Evolutionary conservation across 345 rosid species (phyloP), one percentile per base, ranked within the genome.

Genomic region (Eucalyptus pumila): DNA sequence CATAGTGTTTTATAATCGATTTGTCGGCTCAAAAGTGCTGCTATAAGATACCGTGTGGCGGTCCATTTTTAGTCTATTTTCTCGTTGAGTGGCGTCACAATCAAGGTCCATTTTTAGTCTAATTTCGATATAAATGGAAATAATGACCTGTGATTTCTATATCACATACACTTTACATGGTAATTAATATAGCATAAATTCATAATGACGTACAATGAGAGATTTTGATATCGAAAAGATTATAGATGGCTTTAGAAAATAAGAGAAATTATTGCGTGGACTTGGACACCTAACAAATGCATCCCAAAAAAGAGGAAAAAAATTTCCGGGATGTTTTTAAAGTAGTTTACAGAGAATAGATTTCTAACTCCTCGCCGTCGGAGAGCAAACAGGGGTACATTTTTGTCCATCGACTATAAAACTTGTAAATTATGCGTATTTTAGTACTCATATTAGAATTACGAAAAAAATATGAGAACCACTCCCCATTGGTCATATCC

Each of bases 1-100:
- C 11, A 52, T 52, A 19, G 26, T 52, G 58, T 52, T 52, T 52
- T 19, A 52, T 52, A 52, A 52, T 52, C 2, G 26, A 2, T 24
- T 3, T 52, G 58, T 52, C 2, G 9, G 11, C 58, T 8, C 26
- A 2, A 52, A 52, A 19, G 58, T 11, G 11, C 11, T 2, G 26
- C 58, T 2, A 19, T 21, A 52, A 52, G 24, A 52, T 11, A 52
- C 5, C 2, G 2, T 21, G 24, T 0, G 5, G 5, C 11, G 2
- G 10, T 52, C 24, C 54, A 51, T 51, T 51, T 51, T 52, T 52
- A 52, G 8, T 52, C 26, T 21, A 21, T 9, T 52, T 52, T 52
- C 26, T 40, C 5, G 2, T 21, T 6, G 24, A 2, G 30, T 23
- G 85, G 7, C 7, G 7, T 76, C 3, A 8, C 47, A 40, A 76